These are phyloP conservation scores for Coix lacrymajobi DNA, from an alignment of 176 grass and related monocot genomes.

Conservation along the genomic window DNA sequence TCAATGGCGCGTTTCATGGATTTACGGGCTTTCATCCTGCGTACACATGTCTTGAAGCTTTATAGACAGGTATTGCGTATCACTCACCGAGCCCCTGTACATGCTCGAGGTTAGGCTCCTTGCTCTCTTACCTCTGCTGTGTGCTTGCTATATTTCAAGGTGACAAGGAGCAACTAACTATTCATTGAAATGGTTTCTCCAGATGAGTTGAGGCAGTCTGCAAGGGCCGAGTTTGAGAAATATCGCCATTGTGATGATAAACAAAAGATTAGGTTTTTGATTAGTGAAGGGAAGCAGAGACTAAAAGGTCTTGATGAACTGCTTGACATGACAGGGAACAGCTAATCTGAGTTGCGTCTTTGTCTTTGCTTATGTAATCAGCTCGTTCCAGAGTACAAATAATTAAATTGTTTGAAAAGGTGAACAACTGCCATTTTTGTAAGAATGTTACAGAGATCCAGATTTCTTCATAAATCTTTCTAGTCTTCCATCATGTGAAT, in stretches of 20 bases:
- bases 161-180: slow-evolving; percentile 5
- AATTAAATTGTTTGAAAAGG: not conserved
- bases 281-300: slow-evolving; percentile 82
- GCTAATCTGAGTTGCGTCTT: slow-evolving; percentile 28
- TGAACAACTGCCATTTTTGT: not conserved
- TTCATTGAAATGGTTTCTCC: slow-evolving; percentile 14
- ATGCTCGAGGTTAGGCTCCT: slow-evolving; percentile 46
- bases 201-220: slow-evolving; percentile 73
- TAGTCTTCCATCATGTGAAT: not conserved
- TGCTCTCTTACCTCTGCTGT: not conserved
- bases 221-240: slow-evolving; percentile 84
- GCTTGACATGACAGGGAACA: slow-evolving; percentile 81
- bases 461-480: slow-evolving; percentile 1
- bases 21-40: slow-evolving; percentile 67
- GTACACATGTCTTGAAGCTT: slow-evolving; percentile 66
- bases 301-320: slow-evolving; percentile 91
- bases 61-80: slow-evolving; percentile 68
- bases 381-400: not conserved
- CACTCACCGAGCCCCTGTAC: slow-evolving; percentile 45
- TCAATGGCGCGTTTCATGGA: slow-evolving; percentile 61
- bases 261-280: slow-evolving; percentile 71
- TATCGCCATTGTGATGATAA: slow-evolving; percentile 75
- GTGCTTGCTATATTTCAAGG: slow-evolving; percentile 2
- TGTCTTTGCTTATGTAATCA: not conserved
- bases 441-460: not conserved